Percentiles rank a stretch among this genome's conserved stretches.
phyloP scores from a whole-genome alignment of 306 rosid genomes.

The Boehmeria nivea region DNA sequence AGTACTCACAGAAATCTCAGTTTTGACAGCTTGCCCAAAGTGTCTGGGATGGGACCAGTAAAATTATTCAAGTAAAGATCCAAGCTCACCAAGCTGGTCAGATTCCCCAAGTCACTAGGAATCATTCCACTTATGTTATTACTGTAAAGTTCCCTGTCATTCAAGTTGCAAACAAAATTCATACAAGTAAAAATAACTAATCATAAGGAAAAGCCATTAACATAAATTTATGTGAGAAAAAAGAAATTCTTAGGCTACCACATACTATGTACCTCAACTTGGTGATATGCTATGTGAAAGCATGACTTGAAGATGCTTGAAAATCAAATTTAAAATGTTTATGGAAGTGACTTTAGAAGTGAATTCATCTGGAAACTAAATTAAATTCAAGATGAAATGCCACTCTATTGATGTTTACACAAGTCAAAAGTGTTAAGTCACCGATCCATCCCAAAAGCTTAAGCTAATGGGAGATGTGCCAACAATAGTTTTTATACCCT shows the following conservation, averaged over 20 bases:
- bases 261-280: neutral
- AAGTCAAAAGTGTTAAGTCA: too few species aligned
- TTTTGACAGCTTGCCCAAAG: slow-evolving; percentile 91
- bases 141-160: slow-evolving; percentile 87
- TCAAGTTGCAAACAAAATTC: neutral
- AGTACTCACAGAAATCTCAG: slow-evolving; percentile 88
- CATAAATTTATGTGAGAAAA: neutral
- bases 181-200: slow-evolving; percentile 1
- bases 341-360: too few species aligned
- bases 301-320: too few species aligned
- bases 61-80: slow-evolving; percentile 85
- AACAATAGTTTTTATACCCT: too few species aligned
- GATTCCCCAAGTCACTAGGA: slow-evolving; percentile 96
- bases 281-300: too few species aligned
- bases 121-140: slow-evolving; percentile 84
- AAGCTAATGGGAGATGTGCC: too few species aligned
- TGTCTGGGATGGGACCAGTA: slow-evolving; percentile 83
- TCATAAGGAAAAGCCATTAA: neutral
- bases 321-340: too few species aligned
- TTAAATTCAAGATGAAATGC: neutral
- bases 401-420: neutral
- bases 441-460: too few species aligned
- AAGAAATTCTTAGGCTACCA: neutral
- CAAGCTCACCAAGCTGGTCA: slow-evolving; percentile 99
- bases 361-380: neutral